These are phyloP conservation scores for Eucalyptus pauciflora DNA, from an alignment of 345 rosid genomes.

Conservation along the genomic window DNA sequence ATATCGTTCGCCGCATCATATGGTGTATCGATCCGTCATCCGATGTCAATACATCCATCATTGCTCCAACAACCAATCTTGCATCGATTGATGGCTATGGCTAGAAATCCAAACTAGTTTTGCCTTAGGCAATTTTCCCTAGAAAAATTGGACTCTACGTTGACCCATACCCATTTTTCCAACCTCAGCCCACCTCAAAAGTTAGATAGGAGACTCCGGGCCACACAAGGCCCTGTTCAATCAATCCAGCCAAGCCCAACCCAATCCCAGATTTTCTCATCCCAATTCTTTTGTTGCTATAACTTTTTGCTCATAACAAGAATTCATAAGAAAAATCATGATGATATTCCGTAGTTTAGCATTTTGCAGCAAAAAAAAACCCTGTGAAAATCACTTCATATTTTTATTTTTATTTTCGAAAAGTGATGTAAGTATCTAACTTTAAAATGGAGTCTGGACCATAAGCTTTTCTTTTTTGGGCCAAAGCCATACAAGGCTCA, in stretches of 20 bases:
- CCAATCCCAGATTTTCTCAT: neutral
- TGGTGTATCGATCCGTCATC: neutral
- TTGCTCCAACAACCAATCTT: neutral
- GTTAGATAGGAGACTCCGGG: neutral
- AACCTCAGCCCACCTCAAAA: neutral
- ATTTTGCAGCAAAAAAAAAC: neutral
- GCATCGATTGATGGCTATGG: neutral
- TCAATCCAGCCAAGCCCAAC: neutral
- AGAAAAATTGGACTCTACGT: neutral
- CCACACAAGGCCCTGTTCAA: neutral
- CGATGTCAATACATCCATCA: neutral
- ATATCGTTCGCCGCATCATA: neutral
- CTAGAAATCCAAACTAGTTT: neutral
- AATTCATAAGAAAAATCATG: neutral
- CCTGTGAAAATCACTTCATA: neutral
- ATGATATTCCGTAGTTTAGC: neutral
- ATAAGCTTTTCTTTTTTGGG: neutral
- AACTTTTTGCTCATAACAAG: neutral
- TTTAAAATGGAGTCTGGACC: neutral
- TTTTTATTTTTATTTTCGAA: neutral
- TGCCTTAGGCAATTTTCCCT: neutral
- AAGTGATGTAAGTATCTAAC: neutral
- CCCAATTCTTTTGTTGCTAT: neutral
- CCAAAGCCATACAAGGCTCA: neutral
- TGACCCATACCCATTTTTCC: neutral